Percentiles rank a stretch among this genome's conserved stretches.
Conservation (phyloP, 2,329 filamentous ascomycete species). For the Aureobasidium vineae region DNA sequence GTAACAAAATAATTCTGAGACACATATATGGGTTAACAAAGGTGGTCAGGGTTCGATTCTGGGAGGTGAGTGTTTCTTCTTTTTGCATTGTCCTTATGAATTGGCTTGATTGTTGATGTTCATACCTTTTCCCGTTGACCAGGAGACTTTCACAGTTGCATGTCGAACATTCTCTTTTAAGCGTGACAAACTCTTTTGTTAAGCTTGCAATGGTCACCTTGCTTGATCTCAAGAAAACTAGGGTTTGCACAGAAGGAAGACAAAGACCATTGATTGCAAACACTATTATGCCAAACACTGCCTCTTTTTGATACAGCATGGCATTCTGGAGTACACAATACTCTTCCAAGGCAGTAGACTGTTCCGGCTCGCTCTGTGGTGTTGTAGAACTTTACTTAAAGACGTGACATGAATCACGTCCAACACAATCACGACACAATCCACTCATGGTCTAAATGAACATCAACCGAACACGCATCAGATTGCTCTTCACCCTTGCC, state of each 20-base stretch:
- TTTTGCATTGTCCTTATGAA: too few relatives aligned
- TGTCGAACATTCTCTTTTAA: too few relatives aligned
- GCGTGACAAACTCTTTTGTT: too few relatives aligned
- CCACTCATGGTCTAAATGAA: neutral
- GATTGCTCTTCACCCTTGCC: neutral
- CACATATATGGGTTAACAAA: too few relatives aligned
- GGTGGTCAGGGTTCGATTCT: too few relatives aligned
- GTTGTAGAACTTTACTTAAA: neutral
- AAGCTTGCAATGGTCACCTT: too few relatives aligned
- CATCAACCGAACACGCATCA: neutral
- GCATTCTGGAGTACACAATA: neutral
- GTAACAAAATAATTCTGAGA: too few relatives aligned
- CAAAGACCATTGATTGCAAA: neutral
- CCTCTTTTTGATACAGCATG: neutral
- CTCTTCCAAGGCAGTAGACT: neutral
- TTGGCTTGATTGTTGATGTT: too few relatives aligned
- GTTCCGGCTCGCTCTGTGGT: neutral
- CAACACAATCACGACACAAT: neutral
- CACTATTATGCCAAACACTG: neutral
- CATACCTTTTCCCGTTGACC: too few relatives aligned
- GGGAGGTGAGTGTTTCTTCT: too few relatives aligned
- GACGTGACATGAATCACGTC: neutral
- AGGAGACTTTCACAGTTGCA: too few relatives aligned
- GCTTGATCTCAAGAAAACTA: too few relatives aligned
- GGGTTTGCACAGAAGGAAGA: neutral